These are phyloP conservation scores for Casuarina glauca DNA, from an alignment of 306 rosid genomes.

Conservation along the genomic window DNA sequence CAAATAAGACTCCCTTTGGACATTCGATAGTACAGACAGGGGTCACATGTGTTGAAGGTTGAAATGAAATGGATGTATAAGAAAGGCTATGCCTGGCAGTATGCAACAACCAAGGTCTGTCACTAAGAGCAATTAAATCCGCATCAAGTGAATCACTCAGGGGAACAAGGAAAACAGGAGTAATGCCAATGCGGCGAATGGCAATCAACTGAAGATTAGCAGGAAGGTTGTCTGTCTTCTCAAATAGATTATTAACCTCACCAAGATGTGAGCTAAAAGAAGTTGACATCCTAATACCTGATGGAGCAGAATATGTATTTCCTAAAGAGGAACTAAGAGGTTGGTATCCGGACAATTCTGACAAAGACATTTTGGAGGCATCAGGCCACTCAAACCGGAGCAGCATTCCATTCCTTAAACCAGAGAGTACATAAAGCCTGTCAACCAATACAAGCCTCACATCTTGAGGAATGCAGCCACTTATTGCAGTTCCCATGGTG, in stretches of 20 bases:
- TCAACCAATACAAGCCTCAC: constrained; percentile 84
- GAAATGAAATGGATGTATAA: constrained; percentile 91
- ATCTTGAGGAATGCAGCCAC: constrained; percentile 94
- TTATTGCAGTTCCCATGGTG: constrained; percentile 66
- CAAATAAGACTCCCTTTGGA: constrained; percentile 90
- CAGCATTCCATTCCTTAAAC: constrained; percentile 93
- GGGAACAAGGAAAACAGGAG: constrained; percentile 94
- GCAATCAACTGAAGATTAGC: constrained; percentile 80
- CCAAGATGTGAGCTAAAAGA: constrained; percentile 26
- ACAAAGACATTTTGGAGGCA: constrained; percentile 26
- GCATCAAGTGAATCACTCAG: constrained; percentile 79
- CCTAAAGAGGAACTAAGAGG: constrained; percentile 36
- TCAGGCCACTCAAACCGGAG: constrained; percentile 93
- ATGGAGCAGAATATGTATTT: constrained; percentile 41
- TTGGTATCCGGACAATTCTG: constrained; percentile 36
- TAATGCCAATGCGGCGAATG: constrained; percentile 85
- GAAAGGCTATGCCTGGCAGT: constrained; percentile 92
- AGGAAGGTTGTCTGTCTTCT: constrained; percentile 45
- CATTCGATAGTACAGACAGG: constrained; percentile 85
- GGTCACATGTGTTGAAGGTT: constrained; percentile 86
- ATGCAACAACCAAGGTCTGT: constrained; percentile 95
- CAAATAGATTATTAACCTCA: constrained; percentile 32
- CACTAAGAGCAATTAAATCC: constrained; percentile 86
- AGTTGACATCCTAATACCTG: constrained; percentile 47
- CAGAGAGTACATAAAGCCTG: constrained; percentile 75